Percentiles rank a stretch among this genome's conserved stretches.
These are phyloP conservation scores for Rhodocollybia butyracea DNA, from an alignment of 768 basidiomycete species.

Conservation along the genomic window DNA sequence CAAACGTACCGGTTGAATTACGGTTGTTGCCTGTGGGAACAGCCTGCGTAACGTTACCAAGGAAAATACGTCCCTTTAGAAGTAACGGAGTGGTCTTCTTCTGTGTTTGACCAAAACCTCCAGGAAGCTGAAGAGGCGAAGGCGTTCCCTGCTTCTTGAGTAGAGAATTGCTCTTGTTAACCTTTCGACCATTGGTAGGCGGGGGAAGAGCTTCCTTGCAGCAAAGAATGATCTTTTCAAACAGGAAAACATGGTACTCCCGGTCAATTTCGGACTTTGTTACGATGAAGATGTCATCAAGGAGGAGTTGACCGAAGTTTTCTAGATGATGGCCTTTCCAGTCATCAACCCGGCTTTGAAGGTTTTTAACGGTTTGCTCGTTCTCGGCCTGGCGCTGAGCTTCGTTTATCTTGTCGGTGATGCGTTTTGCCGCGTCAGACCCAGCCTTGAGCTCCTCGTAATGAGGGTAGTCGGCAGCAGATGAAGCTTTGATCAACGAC, in stretches of 20 bases:
- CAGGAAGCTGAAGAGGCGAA: slow-evolving; percentile 44
- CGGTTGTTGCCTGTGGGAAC: slow-evolving; percentile 51
- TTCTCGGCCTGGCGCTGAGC: slow-evolving; percentile 91
- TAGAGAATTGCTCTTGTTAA: slow-evolving; percentile 82
- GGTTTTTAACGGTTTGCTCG: slow-evolving; percentile 81
- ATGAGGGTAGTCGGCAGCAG: slow-evolving; percentile 58
- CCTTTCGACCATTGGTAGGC: slow-evolving; percentile 61
- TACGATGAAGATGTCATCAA: slow-evolving; percentile 94
- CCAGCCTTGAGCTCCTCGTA: slow-evolving; percentile 83
- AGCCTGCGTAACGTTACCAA: slow-evolving; percentile 92
- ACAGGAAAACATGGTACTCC: slow-evolving; percentile 98
- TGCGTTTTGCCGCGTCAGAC: slow-evolving; percentile 83
- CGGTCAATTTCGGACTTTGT: slow-evolving; percentile 95
- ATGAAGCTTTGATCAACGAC: slow-evolving; percentile 76
- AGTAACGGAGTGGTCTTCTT: slow-evolving; percentile 80
- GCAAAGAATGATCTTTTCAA: slow-evolving; percentile 98
- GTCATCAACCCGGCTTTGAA: slow-evolving; percentile 87
- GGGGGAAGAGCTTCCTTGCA: slow-evolving; percentile 85
- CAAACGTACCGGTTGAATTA: slow-evolving; percentile 54
- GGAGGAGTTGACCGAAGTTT: slow-evolving; percentile 90
- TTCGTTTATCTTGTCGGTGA: slow-evolving; percentile 95
- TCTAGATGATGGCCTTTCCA: slow-evolving; percentile 98
- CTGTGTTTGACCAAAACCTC: slow-evolving; percentile 46
- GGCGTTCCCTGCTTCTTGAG: slow-evolving; percentile 75
- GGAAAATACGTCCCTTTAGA: slow-evolving; percentile 94